Conservation (phyloP, 257 asterid genomes). For the Petrea volubilis region DNA sequence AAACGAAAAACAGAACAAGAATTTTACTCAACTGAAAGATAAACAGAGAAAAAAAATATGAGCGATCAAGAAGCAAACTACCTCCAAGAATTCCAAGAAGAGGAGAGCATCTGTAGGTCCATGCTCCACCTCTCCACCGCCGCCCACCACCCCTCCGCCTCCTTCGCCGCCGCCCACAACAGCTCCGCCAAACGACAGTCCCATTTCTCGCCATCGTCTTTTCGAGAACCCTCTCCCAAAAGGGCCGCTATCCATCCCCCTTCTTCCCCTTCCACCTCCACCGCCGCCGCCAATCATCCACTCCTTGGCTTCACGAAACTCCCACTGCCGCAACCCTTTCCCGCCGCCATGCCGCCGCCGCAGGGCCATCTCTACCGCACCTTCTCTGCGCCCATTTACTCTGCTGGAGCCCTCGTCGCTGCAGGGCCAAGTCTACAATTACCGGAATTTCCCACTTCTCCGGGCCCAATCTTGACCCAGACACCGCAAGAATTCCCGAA, state of each 20-base stretch:
- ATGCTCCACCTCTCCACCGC: conserved; percentile 37
- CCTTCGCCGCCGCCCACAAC: background rate
- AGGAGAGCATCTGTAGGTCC: conserved; percentile 16
- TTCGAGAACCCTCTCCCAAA: conserved; percentile 28
- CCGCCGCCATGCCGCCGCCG: conserved; percentile 11
- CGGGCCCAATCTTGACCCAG: background rate
- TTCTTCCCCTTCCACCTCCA: conserved; percentile 16
- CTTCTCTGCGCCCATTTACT: conserved; percentile 38
- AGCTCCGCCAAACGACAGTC: conserved; percentile 28
- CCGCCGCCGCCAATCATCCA: background rate
- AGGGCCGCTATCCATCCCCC: conserved; percentile 26
- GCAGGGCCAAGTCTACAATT: background rate
- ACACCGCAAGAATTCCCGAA: conserved; percentile 13
- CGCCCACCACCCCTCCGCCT: conserved; percentile 19
- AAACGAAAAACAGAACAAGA: too few relatives aligned
- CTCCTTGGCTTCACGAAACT: conserved; percentile 25
- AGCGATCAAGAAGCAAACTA: conserved; percentile 11
- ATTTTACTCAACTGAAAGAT: too few relatives aligned
- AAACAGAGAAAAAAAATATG: too few relatives aligned
- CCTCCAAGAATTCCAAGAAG: conserved; percentile 23
- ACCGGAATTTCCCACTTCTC: background rate
- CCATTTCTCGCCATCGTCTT: conserved; percentile 8
- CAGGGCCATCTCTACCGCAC: conserved; percentile 48
- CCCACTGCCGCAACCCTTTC: conserved; percentile 23
- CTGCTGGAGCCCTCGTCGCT: background rate